Base-by-base conservation (phyloP, 331 rosid genomes). In the Malus hybrid region DNA sequence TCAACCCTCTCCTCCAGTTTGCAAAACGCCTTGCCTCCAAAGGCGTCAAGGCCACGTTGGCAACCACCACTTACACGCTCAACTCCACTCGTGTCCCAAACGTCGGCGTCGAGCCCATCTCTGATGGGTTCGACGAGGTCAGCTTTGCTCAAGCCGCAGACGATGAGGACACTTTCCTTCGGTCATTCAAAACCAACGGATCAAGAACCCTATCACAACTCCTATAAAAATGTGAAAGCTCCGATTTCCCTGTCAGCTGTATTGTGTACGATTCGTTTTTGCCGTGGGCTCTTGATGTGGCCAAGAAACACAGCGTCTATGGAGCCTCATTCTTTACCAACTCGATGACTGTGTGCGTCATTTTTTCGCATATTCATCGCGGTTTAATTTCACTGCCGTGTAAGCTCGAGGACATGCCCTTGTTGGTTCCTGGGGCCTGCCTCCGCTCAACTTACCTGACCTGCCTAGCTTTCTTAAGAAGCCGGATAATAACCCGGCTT, bases 1-100 rank as follows among this genome's bases (percentile, higher is more conserved):
- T 92, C 0, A 92, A 89, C 80, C 97, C 97, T 10, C 74, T 87
- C 3, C 80, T 90, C 28, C 97, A 92, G 57, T 92, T 92, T n/a
- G 88, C 92, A 8, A 92, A 92, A 6, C 69, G 93, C 6, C 62
- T 90, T 31, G 83, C 86, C 39, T 90, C 93, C 0, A 85, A 81
- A 62, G 85, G 89, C 2, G 74, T 88, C 28, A 86, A 83, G 28
- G 87, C 93, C 81, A 90, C 96, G 0, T 14, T 92, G 0, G 92
- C 92, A 68, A 85, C 91, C 46, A 89, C 96, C 29, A 84, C 67
- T 10, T 87, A 83, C 86, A 86, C 90, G 0, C 76, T 84, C 18
- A 55, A 71, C 14, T 83, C 89, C 77, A 80, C 88, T 54, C 3
- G 60, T 22, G 80, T 87, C 0, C 61, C 79, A 2, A 80, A 72